phyloP scores from a whole-genome alignment of 345 rosid species.

The Ricinus communis region DNA sequence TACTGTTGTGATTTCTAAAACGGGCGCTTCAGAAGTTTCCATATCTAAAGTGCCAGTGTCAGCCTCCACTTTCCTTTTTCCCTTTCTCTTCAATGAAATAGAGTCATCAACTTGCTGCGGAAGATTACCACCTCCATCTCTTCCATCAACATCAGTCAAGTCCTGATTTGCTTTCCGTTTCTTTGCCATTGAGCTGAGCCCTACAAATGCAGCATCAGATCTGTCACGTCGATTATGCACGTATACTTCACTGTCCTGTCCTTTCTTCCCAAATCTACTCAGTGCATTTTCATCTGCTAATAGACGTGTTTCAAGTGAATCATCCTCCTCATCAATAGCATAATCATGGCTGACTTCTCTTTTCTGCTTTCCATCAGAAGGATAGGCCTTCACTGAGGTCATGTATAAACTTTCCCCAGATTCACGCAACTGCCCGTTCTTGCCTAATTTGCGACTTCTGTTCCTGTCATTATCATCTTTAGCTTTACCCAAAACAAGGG shows the following conservation, averaged over 20 bases:
- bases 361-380: conserved; percentile 54
- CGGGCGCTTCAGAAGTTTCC: conserved; percentile 52
- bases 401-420: conserved; percentile 42
- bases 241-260: conserved; percentile 43
- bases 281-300: conserved; percentile 41
- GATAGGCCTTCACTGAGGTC: conserved; percentile 43
- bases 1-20: conserved; percentile 41
- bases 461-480: conserved; percentile 46
- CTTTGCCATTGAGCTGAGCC: conserved; percentile 54
- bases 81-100: conserved; percentile 57
- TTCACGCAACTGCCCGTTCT: conserved; percentile 54
- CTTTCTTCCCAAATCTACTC: conserved; percentile 50
- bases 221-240: conserved; percentile 47
- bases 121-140: conserved; percentile 40
- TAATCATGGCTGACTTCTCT: conserved; percentile 35
- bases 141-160: conserved; percentile 41
- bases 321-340: conserved; percentile 53
- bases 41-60: conserved; percentile 46
- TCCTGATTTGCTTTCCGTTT: conserved; percentile 69
- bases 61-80: conserved; percentile 63
- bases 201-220: conserved; percentile 49
- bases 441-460: conserved; percentile 35
- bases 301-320: conserved; percentile 37
- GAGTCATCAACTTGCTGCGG: conserved; percentile 48
- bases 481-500: conserved; percentile 31